Evolutionary conservation across 192 early-diverging fungal genomes (phyloP).

Genomic region (Ambispora gerdemannii): DNA sequence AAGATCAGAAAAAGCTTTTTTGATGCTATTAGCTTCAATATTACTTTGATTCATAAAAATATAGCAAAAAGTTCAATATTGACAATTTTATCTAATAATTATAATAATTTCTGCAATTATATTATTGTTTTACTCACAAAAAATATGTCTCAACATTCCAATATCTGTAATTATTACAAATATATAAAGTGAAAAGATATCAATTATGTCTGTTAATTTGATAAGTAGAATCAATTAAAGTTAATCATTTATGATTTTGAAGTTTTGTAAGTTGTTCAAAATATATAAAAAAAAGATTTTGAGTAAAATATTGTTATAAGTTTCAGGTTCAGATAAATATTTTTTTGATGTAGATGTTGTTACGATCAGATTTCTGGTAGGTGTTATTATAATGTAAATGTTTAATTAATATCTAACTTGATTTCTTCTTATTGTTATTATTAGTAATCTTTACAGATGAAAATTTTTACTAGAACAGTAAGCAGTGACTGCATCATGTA

Average conservation of each 20-base stretch:
- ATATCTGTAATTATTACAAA: conserved; percentile 20
- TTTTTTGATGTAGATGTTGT: too few species aligned
- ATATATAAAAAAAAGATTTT: conserved; percentile 21
- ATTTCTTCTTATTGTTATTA: too few species aligned
- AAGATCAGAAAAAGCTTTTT: not conserved
- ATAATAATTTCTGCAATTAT: conserved; percentile 20
- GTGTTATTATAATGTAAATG: too few species aligned
- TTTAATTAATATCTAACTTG: too few species aligned
- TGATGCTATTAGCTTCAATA: conserved; percentile 19
- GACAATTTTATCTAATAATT: conserved; percentile 11
- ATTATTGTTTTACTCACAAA: conserved; percentile 20
- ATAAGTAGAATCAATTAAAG: conserved; percentile 27
- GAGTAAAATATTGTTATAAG: not conserved
- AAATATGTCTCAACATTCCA: conserved; percentile 30
- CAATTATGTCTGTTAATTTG: conserved; percentile 30
- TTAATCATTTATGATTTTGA: conserved; percentile 23
- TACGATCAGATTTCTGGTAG: too few species aligned
- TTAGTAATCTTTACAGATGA: too few species aligned
- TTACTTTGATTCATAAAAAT: conserved; percentile 28
- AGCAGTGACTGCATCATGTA: too few species aligned
- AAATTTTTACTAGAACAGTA: too few species aligned
- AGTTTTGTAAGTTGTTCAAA: too few species aligned
- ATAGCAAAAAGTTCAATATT: conserved; percentile 17
- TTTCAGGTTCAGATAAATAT: too few species aligned
- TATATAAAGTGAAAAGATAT: conserved; percentile 30